Base-by-base conservation (phyloP, 2,329 filamentous ascomycete species). In the Phyllosticta citribraziliensis region DNA sequence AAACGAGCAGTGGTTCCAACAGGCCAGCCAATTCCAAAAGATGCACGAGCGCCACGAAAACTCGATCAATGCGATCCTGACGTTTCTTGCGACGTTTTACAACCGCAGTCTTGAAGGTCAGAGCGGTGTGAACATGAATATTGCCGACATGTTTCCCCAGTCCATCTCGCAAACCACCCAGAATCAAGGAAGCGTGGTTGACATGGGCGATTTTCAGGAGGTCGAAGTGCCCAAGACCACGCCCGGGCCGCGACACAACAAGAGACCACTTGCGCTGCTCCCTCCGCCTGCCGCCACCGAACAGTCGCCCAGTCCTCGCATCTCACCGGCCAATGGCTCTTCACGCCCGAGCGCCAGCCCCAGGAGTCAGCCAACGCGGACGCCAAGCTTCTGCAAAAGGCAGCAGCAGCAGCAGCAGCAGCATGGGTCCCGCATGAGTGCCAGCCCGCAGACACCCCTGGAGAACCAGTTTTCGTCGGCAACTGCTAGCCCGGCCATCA, bases 1-100 rank as follows among this genome's bases (percentile, higher is more conserved):
- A 68, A 94, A 97, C 70, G 86, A 91, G 64, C 86, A 93, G 64
- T 82, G 97, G 30, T 95, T 92, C 69, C 88, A 89, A 61, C 91
- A 97, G 73, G 92, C 93, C 0, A 82, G 89, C 53, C 86, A 89
- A 62, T 97, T 97, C 71, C 92, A 97, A 73, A 88, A 85, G 63
- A 85, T 96, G 70, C 93, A 97, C 70, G 91, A 93, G 67, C 87
- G 94, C n/a, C 94, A 99, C 70, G 94, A 99, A 72, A 96, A 93
- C 71, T 97, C 93, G 0, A 97, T 99, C 75, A 97, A 97, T 70
- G 93, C 93, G n/a, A 97, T 99, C 64, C 82, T 99, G 52, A 96
- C 92, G 56, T 97, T 99, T 73, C 82, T 99, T 20, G 94, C 93
- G 54, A 97, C 95, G 12, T 93, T 99, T 52, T 99, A 97, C 76